A percentile compares a stretch with the other conserved stretches of the same genome.
phyloP scores from a whole-genome alignment of 1,284 basidiomycete genomes.

The Lignosus rhinocerotis region DNA sequence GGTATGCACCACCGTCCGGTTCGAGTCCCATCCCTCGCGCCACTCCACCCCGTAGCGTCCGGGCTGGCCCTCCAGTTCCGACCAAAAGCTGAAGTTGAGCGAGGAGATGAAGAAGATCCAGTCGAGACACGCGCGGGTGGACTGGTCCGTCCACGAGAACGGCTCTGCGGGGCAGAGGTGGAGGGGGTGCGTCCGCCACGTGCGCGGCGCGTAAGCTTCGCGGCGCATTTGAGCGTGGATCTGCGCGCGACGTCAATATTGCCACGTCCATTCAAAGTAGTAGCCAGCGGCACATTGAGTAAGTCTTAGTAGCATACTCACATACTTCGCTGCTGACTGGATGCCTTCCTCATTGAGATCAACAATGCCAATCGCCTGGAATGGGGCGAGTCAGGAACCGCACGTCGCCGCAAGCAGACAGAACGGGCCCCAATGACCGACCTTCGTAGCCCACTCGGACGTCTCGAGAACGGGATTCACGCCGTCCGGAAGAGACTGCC shows the following conservation, averaged over 20 bases:
- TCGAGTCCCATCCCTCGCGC: constrained; percentile 64
- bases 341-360: constrained; percentile 12
- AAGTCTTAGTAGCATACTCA: too few species aligned
- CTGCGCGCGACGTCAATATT: neutral
- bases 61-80: constrained; percentile 54
- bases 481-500: neutral
- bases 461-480: constrained; percentile 17
- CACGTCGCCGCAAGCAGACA: neutral
- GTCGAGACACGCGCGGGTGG: constrained; percentile 60
- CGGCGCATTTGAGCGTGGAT: constrained; percentile 56
- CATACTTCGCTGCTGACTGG: constrained; percentile 14
- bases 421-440: neutral
- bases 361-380: constrained; percentile 7
- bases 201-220: constrained; percentile 71
- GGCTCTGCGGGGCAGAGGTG: constrained; percentile 71
- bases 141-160: constrained; percentile 50
- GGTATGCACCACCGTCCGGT: constrained; percentile 53
- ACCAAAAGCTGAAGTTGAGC: constrained; percentile 88
- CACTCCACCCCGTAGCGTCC: constrained; percentile 76
- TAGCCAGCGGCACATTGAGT: neutral
- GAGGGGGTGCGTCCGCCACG: constrained; percentile 76
- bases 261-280: neutral
- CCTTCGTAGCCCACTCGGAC: constrained; percentile 11
- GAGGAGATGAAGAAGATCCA: constrained; percentile 86
- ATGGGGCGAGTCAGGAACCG: neutral